Conservation (phyloP, 345 rosid species). For the Heritiera littoralis region DNA sequence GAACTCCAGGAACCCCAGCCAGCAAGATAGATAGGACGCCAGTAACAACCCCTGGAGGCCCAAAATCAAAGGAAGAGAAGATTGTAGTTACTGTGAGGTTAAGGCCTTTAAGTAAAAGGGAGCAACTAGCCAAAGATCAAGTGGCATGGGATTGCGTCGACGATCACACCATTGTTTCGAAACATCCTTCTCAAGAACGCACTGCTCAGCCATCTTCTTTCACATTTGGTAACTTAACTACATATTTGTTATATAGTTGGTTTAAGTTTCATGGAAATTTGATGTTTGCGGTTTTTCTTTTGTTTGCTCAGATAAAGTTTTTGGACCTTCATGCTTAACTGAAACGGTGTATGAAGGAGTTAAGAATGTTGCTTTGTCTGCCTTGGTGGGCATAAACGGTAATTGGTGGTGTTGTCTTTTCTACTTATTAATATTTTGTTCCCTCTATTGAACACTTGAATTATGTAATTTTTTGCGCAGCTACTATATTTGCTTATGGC, state of each 20-base stretch:
- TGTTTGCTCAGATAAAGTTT: conserved; percentile 75
- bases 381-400: conserved; percentile 97
- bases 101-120: conserved; percentile 89
- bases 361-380: conserved; percentile 94
- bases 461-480: conserved; percentile 39
- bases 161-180: conserved; percentile 75
- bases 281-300: conserved; percentile 20
- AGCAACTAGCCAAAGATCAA: conserved; percentile 82
- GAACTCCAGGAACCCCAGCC: conserved; percentile 85
- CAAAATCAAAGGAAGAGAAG: conserved; percentile 86
- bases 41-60: conserved; percentile 71
- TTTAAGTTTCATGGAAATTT: neutral
- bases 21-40: conserved; percentile 75
- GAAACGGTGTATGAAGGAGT: conserved; percentile 96
- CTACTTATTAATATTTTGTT: neutral
- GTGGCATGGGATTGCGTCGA: conserved; percentile 94
- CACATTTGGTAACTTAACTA: conserved; percentile 63
- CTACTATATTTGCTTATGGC: conserved; percentile 97
- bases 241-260: neutral
- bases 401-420: neutral
- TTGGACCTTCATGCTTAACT: conserved; percentile 72
- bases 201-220: conserved; percentile 70
- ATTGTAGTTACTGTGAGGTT: conserved; percentile 93
- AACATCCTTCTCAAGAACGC: conserved; percentile 81
- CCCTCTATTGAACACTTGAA: neutral